Percentiles rank a stretch among this genome's conserved stretches.
These are phyloP conservation scores for Leccinum variabile DNA, from an alignment of 1,284 basidiomycete genomes.

Conservation along the genomic window DNA sequence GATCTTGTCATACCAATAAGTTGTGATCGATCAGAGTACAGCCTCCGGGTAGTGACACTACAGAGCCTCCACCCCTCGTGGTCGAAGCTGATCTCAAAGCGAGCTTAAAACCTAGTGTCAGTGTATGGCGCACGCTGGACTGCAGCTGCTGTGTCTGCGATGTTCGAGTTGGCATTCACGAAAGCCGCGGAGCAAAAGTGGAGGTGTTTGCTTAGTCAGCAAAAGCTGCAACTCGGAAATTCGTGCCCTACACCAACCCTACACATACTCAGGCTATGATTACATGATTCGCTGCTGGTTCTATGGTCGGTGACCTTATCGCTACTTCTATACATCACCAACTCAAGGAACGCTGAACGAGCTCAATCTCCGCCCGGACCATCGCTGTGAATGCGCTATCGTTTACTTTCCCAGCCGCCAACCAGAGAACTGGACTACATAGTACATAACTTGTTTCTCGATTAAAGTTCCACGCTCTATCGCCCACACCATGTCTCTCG, in stretches of 20 bases:
- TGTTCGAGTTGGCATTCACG: no score
- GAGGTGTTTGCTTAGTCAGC: no score
- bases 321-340: background rate
- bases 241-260: no score
- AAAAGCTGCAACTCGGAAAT: no score
- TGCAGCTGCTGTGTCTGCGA: no score
- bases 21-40: background rate
- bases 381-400: no score
- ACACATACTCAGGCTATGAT: no score
- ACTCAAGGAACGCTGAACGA: background rate
- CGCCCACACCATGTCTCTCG: background rate
- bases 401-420: background rate
- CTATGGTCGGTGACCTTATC: no score
- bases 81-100: background rate
- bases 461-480: background rate
- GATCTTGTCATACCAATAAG: background rate
- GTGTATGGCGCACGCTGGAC: no score
- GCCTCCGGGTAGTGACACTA: background rate
- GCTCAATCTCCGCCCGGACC: background rate
- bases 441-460: background rate
- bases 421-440: no score
- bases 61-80: background rate
- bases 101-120: background rate
- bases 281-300: no score
- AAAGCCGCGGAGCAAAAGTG: no score